Conservation (phyloP, 2,329 filamentous ascomycete genomes). For the Lachnellula cervina region DNA sequence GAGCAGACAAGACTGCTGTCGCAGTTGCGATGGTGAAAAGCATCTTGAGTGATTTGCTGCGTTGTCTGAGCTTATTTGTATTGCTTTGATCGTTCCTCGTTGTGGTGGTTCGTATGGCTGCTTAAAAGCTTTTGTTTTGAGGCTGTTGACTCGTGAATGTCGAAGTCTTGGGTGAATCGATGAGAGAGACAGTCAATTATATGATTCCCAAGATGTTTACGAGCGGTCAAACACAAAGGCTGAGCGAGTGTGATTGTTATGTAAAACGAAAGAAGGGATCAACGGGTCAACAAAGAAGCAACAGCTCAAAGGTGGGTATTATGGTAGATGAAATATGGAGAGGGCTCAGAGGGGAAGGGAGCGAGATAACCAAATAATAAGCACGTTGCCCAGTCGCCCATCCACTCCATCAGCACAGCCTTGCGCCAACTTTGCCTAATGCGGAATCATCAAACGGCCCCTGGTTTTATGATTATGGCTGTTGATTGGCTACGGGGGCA, state of each 20-base stretch:
- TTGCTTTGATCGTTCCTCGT: too few species aligned
- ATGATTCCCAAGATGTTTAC: neutral
- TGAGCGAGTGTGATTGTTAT: neutral
- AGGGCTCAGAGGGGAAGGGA: neutral
- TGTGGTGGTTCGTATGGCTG: too few species aligned
- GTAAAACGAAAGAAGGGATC: neutral
- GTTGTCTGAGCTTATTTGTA: too few species aligned
- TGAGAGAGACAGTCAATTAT: neutral
- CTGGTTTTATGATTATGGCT: too few species aligned
- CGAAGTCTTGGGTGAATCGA: neutral
- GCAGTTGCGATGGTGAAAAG: conserved; percentile 18
- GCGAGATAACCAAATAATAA: neutral
- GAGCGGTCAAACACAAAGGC: neutral
- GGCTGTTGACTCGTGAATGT: neutral
- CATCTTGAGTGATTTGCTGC: conserved; percentile 14
- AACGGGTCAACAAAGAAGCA: neutral
- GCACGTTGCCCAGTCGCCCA: neutral
- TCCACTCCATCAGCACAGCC: neutral
- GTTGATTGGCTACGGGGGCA: too few species aligned
- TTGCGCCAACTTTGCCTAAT: neutral
- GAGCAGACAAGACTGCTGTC: conserved; percentile 16
- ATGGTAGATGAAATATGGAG: neutral
- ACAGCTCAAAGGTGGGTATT: neutral
- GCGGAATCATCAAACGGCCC: too few species aligned
- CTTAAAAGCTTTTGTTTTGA: neutral